Conservation (phyloP, 371 early-diverging fungal genomes). For the Rhizomucor pusillus region DNA sequence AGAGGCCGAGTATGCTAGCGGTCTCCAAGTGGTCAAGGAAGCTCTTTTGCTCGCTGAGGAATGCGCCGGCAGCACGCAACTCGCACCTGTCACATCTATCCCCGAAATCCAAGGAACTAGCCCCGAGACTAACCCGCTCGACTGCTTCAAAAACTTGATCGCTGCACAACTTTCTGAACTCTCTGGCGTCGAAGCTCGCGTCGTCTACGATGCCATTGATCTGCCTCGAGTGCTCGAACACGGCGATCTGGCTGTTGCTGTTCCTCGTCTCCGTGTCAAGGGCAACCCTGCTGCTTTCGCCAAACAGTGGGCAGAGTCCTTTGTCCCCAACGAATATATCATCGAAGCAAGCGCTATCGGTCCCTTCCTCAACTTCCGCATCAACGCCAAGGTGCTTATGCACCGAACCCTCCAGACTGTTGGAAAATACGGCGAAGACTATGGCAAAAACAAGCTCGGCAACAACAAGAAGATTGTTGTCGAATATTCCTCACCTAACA, state of each 20-base stretch:
- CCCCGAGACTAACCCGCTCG: slow-evolving; percentile 52
- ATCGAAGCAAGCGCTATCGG: slow-evolving; percentile 61
- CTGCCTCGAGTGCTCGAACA: slow-evolving; percentile 62
- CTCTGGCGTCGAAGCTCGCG: slow-evolving; percentile 44
- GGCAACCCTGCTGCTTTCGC: slow-evolving; percentile 84
- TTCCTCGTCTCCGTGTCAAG: slow-evolving; percentile 83
- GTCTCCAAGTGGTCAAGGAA: slow-evolving; percentile 32
- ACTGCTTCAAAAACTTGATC: slow-evolving; percentile 56
- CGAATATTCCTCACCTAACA: slow-evolving; percentile 98
- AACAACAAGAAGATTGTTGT: slow-evolving; percentile 77
- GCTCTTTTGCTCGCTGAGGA: slow-evolving; percentile 30
- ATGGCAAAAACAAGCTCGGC: slow-evolving; percentile 68
- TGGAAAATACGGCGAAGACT: slow-evolving; percentile 45
- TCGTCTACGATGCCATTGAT: slow-evolving; percentile 53
- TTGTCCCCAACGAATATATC: slow-evolving; percentile 62
- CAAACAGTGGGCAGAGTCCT: slow-evolving; percentile 69
- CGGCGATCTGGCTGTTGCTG: slow-evolving; percentile 80
- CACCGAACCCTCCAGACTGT: slow-evolving; percentile 53
- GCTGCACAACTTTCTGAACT: slow-evolving; percentile 46
- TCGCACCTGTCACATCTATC: slow-evolving; percentile 23
- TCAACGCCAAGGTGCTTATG: slow-evolving; percentile 60
- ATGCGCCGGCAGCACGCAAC: slow-evolving; percentile 22
- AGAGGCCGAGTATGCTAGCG: slow-evolving; percentile 25
- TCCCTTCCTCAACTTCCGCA: slow-evolving; percentile 84
- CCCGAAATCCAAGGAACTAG: slow-evolving; percentile 49